Evolutionary conservation across 2,329 filamentous ascomycete species (phyloP).

Genomic region (Monilinia vaccinii-corymbosi): DNA sequence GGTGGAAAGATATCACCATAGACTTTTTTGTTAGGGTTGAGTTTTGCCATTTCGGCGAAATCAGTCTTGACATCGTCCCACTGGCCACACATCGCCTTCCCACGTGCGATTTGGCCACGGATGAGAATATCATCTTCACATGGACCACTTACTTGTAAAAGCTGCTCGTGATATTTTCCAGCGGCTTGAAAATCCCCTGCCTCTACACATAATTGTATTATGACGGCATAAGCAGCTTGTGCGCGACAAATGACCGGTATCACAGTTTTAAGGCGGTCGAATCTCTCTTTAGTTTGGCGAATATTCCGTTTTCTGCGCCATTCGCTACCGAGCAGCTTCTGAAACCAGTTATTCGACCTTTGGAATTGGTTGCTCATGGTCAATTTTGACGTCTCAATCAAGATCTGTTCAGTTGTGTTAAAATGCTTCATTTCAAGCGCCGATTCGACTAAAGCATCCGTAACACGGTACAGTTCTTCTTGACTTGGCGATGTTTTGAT

Average conservation of each 20-base stretch:
- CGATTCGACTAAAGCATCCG: constrained; percentile 18
- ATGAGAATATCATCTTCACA: constrained; percentile 17
- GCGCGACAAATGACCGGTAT: constrained; percentile 15
- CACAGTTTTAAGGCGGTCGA: constrained; percentile 19
- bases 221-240: constrained; percentile 22
- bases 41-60: constrained; percentile 20
- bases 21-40: constrained; percentile 11
- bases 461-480: constrained; percentile 16
- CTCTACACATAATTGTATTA: constrained; percentile 28
- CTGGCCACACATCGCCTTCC: constrained; percentile 25
- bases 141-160: constrained; percentile 9
- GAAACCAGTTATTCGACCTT: constrained; percentile 20
- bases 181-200: constrained; percentile 21
- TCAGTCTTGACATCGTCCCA: constrained; percentile 25
- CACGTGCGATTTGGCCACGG: constrained; percentile 27
- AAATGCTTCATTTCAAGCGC: constrained; percentile 14
- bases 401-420: constrained; percentile 19
- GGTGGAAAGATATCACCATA: constrained; percentile 22
- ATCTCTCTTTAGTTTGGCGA: constrained; percentile 17
- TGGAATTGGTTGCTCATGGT: constrained; percentile 15
- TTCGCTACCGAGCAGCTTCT: constrained; percentile 22
- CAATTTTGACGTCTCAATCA: constrained; percentile 17
- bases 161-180: constrained; percentile 16
- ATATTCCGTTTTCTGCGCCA: constrained; percentile 25
- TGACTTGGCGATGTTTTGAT: constrained; percentile 11